Conservation (phyloP, 257 asterid genomes). For the Knoxia roxburghii region DNA sequence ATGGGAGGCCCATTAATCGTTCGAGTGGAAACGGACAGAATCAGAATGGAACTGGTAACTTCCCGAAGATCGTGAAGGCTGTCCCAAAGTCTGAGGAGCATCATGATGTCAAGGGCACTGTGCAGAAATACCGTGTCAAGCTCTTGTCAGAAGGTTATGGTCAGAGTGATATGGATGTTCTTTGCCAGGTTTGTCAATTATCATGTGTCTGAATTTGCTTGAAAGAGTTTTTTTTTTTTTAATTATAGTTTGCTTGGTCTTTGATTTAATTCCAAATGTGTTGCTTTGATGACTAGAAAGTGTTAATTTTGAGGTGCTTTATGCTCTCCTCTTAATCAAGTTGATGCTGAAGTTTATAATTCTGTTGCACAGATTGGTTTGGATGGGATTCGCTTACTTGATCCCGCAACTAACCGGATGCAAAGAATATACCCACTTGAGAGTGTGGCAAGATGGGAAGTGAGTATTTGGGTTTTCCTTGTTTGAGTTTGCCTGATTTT, state of each 20-base stretch:
- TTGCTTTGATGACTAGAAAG: not conserved
- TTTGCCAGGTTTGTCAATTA: conserved; percentile 61
- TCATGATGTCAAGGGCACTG: conserved; percentile 49
- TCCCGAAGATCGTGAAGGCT: conserved; percentile 59
- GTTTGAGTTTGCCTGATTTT: not conserved
- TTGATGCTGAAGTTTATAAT: not conserved
- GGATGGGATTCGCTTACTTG: conserved; percentile 78
- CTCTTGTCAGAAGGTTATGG: conserved; percentile 72
- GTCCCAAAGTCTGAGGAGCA: conserved; percentile 64
- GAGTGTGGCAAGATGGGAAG: conserved; percentile 67
- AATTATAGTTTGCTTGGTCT: not conserved
- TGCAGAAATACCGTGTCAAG: conserved; percentile 72
- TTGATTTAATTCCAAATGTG: not conserved
- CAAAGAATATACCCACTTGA: conserved; percentile 66
- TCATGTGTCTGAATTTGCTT: not conserved
- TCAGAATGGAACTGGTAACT: conserved; percentile 30
- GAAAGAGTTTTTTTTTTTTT: not conserved
- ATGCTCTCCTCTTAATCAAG: not conserved
- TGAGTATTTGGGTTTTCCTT: conserved; percentile 20
- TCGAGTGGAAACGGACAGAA: conserved; percentile 38
- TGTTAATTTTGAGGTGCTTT: not conserved
- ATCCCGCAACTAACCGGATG: conserved; percentile 58
- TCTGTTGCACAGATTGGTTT: conserved; percentile 64
- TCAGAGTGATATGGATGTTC: conserved; percentile 74
- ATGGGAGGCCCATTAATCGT: conserved; percentile 67